Evolutionary conservation across 495 filamentous ascomycete genomes (phyloP).

Genomic region (Aspergillus heteromorphus): DNA sequence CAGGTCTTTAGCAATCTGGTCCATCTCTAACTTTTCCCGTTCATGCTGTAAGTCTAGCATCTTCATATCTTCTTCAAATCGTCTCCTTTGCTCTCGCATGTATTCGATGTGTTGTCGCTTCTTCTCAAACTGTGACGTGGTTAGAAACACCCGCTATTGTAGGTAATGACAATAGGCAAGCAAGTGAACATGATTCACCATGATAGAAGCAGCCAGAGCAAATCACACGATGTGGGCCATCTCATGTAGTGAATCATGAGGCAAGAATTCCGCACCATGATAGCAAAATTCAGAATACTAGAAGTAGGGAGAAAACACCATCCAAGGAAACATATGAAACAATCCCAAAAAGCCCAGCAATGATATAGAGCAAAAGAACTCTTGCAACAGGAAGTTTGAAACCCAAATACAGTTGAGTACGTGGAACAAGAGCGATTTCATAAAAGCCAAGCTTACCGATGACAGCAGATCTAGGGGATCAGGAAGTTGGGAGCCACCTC

Average conservation of each 20-base stretch:
- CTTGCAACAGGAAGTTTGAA: background rate
- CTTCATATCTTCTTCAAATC: constrained; percentile 84
- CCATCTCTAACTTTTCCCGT: constrained; percentile 74
- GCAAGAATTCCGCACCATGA: background rate
- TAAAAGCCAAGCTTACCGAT: constrained; percentile 38
- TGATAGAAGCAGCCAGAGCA: constrained; percentile 4
- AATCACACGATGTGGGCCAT: background rate
- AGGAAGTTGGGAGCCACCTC: constrained; percentile 38
- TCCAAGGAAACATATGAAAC: background rate
- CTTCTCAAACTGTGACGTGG: constrained; percentile 69
- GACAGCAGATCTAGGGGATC: constrained; percentile 55
- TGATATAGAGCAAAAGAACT: too few relatives aligned
- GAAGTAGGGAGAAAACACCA: background rate
- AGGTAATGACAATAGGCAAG: background rate
- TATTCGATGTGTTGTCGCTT: constrained; percentile 82
- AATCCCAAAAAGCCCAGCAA: background rate
- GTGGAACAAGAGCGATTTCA: background rate
- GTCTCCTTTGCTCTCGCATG: constrained; percentile 75
- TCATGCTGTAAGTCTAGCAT: constrained; percentile 77
- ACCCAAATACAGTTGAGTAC: background rate
- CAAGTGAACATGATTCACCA: constrained; percentile 1
- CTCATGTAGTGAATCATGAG: background rate
- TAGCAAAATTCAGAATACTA: background rate
- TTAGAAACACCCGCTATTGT: constrained; percentile 18
- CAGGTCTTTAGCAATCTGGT: constrained; percentile 72